phyloP scores from a whole-genome alignment of 129 eudicot genomes.

The Logfia minima region DNA sequence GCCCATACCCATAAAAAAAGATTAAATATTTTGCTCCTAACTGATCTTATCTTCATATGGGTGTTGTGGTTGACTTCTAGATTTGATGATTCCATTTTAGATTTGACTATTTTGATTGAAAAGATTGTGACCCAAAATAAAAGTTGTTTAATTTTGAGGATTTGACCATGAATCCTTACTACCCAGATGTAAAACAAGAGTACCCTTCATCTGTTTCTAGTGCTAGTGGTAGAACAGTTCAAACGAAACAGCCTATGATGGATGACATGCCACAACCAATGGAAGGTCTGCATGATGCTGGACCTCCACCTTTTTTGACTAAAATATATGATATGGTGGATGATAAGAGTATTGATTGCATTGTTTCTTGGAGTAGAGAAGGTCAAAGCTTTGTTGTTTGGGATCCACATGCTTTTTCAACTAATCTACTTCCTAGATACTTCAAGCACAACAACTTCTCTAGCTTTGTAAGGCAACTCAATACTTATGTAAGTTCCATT shows the following conservation, averaged over 20 bases:
- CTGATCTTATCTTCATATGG: constrained; percentile 9
- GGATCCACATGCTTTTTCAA: constrained; percentile 80
- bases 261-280: constrained; percentile 54
- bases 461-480: constrained; percentile 90
- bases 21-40: not conserved
- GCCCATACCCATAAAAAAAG: constrained; percentile 3
- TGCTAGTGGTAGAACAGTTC: constrained; percentile 19
- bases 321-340: constrained; percentile 83
- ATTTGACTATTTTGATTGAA: constrained; percentile 11
- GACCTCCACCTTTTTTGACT: constrained; percentile 80
- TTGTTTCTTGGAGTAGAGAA: constrained; percentile 75
- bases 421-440: constrained; percentile 69
- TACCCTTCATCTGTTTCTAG: constrained; percentile 32
- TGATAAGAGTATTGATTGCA: constrained; percentile 50
- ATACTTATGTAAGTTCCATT: constrained; percentile 72
- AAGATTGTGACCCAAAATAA: constrained; percentile 11
- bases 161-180: constrained; percentile 48
- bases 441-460: constrained; percentile 92
- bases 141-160: constrained; percentile 4
- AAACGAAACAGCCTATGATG: constrained; percentile 17
- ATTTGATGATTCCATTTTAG: constrained; percentile 20
- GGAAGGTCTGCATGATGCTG: constrained; percentile 64
- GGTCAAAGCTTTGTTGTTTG: constrained; percentile 79
- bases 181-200: constrained; percentile 59
- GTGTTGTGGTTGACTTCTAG: constrained; percentile 9